Conservation (phyloP, 225 moss, liverwort and hornwort genomes). For the Climacium dendroides region DNA sequence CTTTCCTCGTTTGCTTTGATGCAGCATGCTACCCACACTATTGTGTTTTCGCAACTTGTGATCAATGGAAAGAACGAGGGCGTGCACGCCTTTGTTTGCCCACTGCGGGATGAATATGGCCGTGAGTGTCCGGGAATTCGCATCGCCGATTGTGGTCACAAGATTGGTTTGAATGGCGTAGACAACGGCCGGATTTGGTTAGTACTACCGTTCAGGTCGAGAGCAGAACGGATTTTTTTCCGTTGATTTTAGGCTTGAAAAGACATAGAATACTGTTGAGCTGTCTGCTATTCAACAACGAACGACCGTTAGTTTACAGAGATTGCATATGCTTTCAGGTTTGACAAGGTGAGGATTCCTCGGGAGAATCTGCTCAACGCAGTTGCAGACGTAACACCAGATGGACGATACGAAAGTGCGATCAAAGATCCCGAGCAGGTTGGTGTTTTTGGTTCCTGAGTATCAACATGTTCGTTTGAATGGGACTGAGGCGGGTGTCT, state of each 20-base stretch:
- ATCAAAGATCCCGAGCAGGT: conserved; percentile 96
- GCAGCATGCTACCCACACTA: conserved; percentile 88
- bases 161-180: conserved; percentile 93
- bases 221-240: background rate
- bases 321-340: conserved; percentile 34
- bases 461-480: background rate
- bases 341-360: conserved; percentile 84
- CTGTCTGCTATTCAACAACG: background rate
- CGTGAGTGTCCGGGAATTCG: conserved; percentile 57
- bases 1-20: background rate
- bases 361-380: conserved; percentile 92
- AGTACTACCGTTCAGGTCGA: background rate
- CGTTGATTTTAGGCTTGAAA: background rate
- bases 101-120: conserved; percentile 60
- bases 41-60: conserved; percentile 88
- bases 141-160: conserved; percentile 84
- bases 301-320: background rate
- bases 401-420: conserved; percentile 76
- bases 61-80: conserved; percentile 82
- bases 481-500: background rate
- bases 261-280: background rate
- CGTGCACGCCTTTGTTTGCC: conserved; percentile 92
- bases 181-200: conserved; percentile 98
- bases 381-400: conserved; percentile 82
- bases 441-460: background rate